Evolutionary conservation across 495 filamentous ascomycete genomes (phyloP).

Genomic region (Melanomma pulvis-pyrius): DNA sequence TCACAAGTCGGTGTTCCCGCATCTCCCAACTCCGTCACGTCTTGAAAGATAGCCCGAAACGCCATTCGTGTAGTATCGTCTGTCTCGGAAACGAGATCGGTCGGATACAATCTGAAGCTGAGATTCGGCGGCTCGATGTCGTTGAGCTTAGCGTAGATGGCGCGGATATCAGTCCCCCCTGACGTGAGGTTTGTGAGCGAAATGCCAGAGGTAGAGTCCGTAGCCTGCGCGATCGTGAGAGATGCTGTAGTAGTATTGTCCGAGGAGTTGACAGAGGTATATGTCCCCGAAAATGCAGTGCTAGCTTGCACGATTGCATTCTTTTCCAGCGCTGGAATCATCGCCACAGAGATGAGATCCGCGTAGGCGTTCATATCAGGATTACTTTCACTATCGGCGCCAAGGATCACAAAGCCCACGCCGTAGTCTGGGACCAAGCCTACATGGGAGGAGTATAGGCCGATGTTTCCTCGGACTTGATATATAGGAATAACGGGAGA

Average conservation of each 20-base stretch:
- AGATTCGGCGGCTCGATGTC: constrained; percentile 4
- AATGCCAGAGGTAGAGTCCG: neutral
- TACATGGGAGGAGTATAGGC: constrained; percentile 29
- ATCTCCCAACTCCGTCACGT: neutral
- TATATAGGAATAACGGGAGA: constrained; percentile 38
- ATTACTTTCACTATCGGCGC: constrained; percentile 27
- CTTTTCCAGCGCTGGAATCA: constrained; percentile 11
- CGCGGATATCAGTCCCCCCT: neutral
- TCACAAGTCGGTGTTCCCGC: constrained; percentile 18
- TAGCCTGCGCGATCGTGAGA: constrained; percentile 7
- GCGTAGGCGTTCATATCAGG: constrained; percentile 18
- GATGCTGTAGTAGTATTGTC: neutral
- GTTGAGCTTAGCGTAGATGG: constrained; percentile 4
- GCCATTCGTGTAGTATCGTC: neutral
- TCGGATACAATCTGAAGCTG: constrained; percentile 17
- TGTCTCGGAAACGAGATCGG: neutral
- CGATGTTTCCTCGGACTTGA: constrained; percentile 35
- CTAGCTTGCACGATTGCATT: constrained; percentile 9
- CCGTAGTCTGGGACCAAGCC: constrained; percentile 33
- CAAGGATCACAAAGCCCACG: constrained; percentile 29
- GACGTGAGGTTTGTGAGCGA: neutral
- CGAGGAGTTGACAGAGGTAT: neutral
- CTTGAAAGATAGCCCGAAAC: constrained; percentile 12
- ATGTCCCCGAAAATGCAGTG: constrained; percentile 2
- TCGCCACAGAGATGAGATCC: neutral